Conservation (phyloP, 2,329 filamentous ascomycete species). For the Hortaea werneckii region DNA sequence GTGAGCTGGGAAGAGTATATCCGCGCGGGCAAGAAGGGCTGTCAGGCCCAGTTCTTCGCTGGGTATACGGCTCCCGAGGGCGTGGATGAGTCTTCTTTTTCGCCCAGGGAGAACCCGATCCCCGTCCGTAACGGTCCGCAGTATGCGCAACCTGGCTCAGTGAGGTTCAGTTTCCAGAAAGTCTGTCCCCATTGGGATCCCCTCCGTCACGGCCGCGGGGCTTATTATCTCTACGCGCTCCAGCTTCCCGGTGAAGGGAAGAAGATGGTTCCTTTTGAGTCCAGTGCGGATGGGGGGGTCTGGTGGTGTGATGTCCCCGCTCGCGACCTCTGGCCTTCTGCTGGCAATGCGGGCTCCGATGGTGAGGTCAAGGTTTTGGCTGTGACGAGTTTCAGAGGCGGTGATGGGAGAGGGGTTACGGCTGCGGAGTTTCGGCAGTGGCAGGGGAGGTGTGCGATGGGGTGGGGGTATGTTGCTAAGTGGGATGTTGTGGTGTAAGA, state of each 20-base stretch:
- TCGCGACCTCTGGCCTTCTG: constrained; percentile 55
- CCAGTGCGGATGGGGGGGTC: constrained; percentile 55
- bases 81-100: constrained; percentile 48
- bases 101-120: constrained; percentile 45
- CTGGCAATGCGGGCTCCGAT: constrained; percentile 35
- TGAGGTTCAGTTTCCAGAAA: constrained; percentile 69
- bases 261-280: constrained; percentile 55
- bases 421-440: constrained; percentile 38
- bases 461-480: constrained; percentile 41
- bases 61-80: constrained; percentile 40
- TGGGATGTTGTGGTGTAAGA: constrained; percentile 40
- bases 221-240: constrained; percentile 60
- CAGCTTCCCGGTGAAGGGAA: constrained; percentile 52
- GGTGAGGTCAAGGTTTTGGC: constrained; percentile 52
- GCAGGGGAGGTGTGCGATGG: constrained; percentile 38
- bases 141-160: constrained; percentile 22
- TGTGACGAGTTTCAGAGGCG: constrained; percentile 43
- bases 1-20: constrained; percentile 77
- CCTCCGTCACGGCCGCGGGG: constrained; percentile 55
- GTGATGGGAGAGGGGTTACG: constrained; percentile 44
- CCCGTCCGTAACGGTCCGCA: constrained; percentile 41
- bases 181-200: constrained; percentile 75
- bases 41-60: constrained; percentile 36
- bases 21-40: constrained; percentile 45
- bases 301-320: constrained; percentile 70